Percentiles rank a stretch among this genome's conserved stretches.
phyloP scores from a whole-genome alignment of 805 yeast genomes.

The Yamadazyma sp. region DNA sequence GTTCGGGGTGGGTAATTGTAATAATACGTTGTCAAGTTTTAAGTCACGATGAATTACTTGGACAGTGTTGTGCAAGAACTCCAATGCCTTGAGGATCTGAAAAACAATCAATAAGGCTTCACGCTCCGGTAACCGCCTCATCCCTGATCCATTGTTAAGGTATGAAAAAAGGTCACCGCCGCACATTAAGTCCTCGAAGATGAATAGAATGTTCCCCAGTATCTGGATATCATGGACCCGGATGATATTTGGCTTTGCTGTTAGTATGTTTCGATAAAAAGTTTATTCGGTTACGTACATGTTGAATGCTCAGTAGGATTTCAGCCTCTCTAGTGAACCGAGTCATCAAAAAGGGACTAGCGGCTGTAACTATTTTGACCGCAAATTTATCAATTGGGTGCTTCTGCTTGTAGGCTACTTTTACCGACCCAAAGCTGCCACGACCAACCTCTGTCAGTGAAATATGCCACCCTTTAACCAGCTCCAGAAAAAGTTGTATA shows the following conservation, averaged over 20 bases:
- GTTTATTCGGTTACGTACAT: conserved; percentile 17
- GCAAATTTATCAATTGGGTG: conserved; percentile 38
- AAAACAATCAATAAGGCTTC: conserved; percentile 53
- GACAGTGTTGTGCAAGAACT: conserved; percentile 48
- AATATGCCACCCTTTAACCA: conserved; percentile 41
- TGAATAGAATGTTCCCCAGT: conserved; percentile 32
- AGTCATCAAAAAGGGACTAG: neutral
- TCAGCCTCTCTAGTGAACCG: conserved; percentile 37
- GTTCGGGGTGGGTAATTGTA: conserved; percentile 52
- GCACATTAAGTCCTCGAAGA: conserved; percentile 49
- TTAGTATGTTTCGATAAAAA: conserved; percentile 2
- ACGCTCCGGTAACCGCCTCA: conserved; percentile 49
- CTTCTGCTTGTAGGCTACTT: conserved; percentile 26
- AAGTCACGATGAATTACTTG: conserved; percentile 67
- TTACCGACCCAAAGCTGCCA: conserved; percentile 61
- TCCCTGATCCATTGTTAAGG: conserved; percentile 40
- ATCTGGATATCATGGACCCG: conserved; percentile 38
- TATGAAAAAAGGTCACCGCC: conserved; percentile 64
- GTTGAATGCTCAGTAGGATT: conserved; percentile 38
- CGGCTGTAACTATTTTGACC: conserved; percentile 41
- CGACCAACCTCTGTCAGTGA: conserved; percentile 45
- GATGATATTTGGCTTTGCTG: conserved; percentile 46
- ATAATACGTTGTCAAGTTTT: conserved; percentile 62
- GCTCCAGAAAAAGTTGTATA: neutral
- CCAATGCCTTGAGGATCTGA: conserved; percentile 57